These are phyloP conservation scores for Curvularia sp. DNA, from an alignment of 2,329 filamentous ascomycete genomes.

Conservation along the genomic window DNA sequence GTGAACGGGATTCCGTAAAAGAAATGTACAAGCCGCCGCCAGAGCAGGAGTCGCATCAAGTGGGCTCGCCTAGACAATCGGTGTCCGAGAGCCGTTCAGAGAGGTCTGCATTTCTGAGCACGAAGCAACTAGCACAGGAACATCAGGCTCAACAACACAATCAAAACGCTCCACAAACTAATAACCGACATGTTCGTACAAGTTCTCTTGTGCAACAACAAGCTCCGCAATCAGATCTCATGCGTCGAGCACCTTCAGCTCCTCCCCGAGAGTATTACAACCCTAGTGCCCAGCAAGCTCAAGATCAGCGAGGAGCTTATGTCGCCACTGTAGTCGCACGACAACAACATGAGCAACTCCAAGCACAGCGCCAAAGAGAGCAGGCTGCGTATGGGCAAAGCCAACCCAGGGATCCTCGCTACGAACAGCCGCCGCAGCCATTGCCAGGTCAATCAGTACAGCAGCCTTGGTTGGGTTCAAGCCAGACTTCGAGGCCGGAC, in stretches of 20 bases:
- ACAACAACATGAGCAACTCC: slow-evolving; percentile 18
- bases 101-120: slow-evolving; percentile 33
- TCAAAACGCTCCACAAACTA: slow-evolving; percentile 14
- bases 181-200: slow-evolving; percentile 7
- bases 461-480: slow-evolving; percentile 12
- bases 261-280: slow-evolving; percentile 38
- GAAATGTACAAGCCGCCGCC: slow-evolving; percentile 21
- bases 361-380: slow-evolving; percentile 9
- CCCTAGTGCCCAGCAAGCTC: slow-evolving; percentile 22
- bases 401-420: slow-evolving; percentile 5
- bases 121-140: slow-evolving; percentile 33
- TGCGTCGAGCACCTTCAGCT: slow-evolving; percentile 18
- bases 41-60: slow-evolving; percentile 20
- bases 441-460: slow-evolving; percentile 5
- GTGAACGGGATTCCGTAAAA: slow-evolving; percentile 29
- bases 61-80: slow-evolving; percentile 13
- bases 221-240: slow-evolving; percentile 14
- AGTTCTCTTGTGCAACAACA: slow-evolving; percentile 10
- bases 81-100: slow-evolving; percentile 13
- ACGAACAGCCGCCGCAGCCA: slow-evolving; percentile 13
- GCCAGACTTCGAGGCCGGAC: slow-evolving; percentile 29
- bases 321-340: slow-evolving; percentile 23
- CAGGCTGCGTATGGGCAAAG: slow-evolving; percentile 4
- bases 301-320: slow-evolving; percentile 26
- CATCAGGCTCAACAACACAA: slow-evolving; percentile 21